Percentiles rank a stretch among this genome's conserved stretches.
Evolutionary conservation across 179 eudicot genomes (phyloP).

Genomic region (Spinacia oleracea): DNA sequence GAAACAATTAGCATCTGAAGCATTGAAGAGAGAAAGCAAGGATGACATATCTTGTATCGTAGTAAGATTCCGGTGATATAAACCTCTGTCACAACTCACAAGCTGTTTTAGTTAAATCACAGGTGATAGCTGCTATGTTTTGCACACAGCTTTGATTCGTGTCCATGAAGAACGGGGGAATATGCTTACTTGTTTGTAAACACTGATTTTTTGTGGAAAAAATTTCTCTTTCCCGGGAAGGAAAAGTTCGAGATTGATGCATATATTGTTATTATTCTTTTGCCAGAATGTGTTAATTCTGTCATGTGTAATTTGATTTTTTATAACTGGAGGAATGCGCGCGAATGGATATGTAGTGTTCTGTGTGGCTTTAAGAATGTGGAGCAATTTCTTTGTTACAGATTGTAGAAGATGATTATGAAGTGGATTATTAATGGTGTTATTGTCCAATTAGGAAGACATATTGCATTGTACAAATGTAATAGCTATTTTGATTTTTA

Average conservation of each 20-base stretch:
- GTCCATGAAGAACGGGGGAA: background rate
- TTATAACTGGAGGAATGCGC: slow-evolving; percentile 7
- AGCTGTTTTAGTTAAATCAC: slow-evolving; percentile 6
- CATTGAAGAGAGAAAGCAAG: slow-evolving; percentile 45
- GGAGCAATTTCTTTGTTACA: background rate
- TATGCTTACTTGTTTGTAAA: background rate
- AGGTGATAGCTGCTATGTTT: background rate
- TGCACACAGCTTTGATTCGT: slow-evolving; percentile 10
- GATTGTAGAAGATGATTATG: slow-evolving; percentile 15
- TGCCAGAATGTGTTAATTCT: slow-evolving; percentile 12
- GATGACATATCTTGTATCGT: slow-evolving; percentile 53
- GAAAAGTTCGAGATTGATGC: slow-evolving; percentile 4
- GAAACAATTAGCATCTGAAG: slow-evolving; percentile 42
- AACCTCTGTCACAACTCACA: background rate
- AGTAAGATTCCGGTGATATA: slow-evolving; percentile 42
- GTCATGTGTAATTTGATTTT: slow-evolving; percentile 24
- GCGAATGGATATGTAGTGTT: slow-evolving; percentile 4
- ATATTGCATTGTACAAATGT: slow-evolving; percentile 29
- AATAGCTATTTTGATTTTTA: slow-evolving; percentile 9
- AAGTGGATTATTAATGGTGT: slow-evolving; percentile 10
- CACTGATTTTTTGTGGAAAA: slow-evolving; percentile 1
- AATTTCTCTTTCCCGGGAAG: background rate
- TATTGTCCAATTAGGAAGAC: background rate
- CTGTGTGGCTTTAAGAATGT: slow-evolving; percentile 5
- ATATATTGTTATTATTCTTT: background rate